Percentiles rank a stretch among this genome's conserved stretches.
Evolutionary conservation across 495 filamentous ascomycete genomes (phyloP).

Genomic region (Trichocladium uniseriatum): DNA sequence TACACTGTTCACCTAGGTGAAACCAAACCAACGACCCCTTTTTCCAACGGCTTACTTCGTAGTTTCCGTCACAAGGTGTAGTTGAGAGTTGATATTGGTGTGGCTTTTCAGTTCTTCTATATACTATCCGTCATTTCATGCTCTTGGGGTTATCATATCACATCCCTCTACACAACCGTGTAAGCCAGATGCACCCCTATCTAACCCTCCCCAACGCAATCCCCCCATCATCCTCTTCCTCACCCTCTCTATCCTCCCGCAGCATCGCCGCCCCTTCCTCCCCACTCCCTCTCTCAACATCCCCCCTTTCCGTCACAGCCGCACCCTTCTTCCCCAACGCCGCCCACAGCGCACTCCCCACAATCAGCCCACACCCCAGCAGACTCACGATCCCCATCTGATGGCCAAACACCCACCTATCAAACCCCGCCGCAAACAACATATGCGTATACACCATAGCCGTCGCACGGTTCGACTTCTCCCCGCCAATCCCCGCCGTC

Average conservation of each 20-base stretch:
- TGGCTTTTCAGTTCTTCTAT: too few species aligned
- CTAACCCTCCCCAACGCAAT: conserved; percentile 7
- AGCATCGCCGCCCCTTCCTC: conserved; percentile 21
- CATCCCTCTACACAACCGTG: too few species aligned
- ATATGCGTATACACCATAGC: conserved; percentile 90
- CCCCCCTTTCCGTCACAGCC: conserved; percentile 2
- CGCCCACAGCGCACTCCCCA: conserved; percentile 74
- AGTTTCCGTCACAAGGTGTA: too few species aligned
- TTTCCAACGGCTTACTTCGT: too few species aligned
- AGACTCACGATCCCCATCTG: conserved; percentile 58
- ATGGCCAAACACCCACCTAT: conserved; percentile 67
- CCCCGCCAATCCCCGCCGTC: conserved; percentile 68
- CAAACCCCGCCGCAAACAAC: conserved; percentile 79
- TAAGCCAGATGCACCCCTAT: neutral
- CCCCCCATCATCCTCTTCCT: conserved; percentile 2
- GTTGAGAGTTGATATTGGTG: too few species aligned
- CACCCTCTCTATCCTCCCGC: conserved; percentile 3
- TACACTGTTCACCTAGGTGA: neutral
- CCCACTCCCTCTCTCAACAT: neutral
- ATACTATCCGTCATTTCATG: too few species aligned
- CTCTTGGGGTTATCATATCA: too few species aligned
- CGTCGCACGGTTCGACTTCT: conserved; percentile 60
- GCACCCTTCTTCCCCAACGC: conserved; percentile 45
- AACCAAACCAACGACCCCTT: neutral
- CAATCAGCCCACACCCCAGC: conserved; percentile 65